Conservation (phyloP, 2,329 filamentous ascomycete genomes). For the Ophiostoma triangulosporum region DNA sequence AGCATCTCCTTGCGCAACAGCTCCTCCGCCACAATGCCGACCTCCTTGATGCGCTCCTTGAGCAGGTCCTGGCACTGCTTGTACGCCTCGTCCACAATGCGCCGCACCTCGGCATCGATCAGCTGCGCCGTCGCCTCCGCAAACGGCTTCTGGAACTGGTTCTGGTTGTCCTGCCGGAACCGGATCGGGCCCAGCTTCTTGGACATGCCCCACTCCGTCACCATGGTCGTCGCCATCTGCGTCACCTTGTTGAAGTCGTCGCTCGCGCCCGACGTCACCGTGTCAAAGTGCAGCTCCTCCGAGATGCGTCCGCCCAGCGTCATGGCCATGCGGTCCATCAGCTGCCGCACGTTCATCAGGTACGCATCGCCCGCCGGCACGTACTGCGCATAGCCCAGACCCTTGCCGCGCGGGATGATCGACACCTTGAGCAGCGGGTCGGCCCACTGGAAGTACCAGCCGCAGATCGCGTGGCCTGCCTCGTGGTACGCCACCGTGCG, state of each 20-base stretch:
- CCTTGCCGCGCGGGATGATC: conserved; percentile 92
- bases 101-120: conserved; percentile 82
- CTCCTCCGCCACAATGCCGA: conserved; percentile 86
- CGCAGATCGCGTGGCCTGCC: conserved; percentile 94
- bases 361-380: conserved; percentile 86
- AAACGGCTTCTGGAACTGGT: conserved; percentile 85
- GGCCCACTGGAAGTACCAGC: conserved; percentile 95
- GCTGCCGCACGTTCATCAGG: conserved; percentile 85
- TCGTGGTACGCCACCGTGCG: conserved; percentile 48
- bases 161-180: conserved; percentile 64
- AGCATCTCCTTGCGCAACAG: conserved; percentile 84
- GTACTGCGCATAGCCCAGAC: conserved; percentile 92
- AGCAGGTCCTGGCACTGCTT: conserved; percentile 77
- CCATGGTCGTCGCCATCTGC: conserved; percentile 90
- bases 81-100: conserved; percentile 88
- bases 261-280: conserved; percentile 84
- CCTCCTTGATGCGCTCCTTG: conserved; percentile 71
- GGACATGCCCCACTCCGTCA: conserved; percentile 99
- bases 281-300: conserved; percentile 93
- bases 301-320: conserved; percentile 89
- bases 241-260: conserved; percentile 99
- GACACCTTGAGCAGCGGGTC: conserved; percentile 96
- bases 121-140: conserved; percentile 84
- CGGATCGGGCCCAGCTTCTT: conserved; percentile 85
- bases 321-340: conserved; percentile 99